These are phyloP conservation scores for Pharnaceum exiguum DNA, from an alignment of 148 eudicot genomes.

Conservation along the genomic window DNA sequence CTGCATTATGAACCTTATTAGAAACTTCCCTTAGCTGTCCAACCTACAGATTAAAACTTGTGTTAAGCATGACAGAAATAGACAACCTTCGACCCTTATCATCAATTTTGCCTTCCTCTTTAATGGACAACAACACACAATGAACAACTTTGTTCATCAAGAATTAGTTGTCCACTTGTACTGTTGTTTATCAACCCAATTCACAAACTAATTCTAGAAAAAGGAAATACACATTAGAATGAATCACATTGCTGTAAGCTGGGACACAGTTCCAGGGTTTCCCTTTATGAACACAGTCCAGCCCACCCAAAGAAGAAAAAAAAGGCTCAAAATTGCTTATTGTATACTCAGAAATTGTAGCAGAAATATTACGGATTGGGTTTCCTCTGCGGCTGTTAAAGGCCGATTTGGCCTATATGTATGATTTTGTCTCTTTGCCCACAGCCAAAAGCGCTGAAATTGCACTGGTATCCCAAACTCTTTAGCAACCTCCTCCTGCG, in stretches of 20 bases:
- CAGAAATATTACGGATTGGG: conserved; percentile 53
- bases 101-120: no score
- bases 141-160: no score
- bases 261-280: no score
- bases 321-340: not conserved
- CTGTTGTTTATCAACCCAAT: no score
- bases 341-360: not conserved
- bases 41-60: conserved; percentile 35
- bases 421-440: conserved; percentile 95
- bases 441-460: conserved; percentile 81
- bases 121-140: no score
- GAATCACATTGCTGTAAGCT: no score
- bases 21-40: conserved; percentile 82
- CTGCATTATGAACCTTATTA: conserved; percentile 69
- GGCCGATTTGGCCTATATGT: conserved; percentile 89
- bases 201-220: no score
- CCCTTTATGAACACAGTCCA: no score
- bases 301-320: no score
- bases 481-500: conserved; percentile 89
- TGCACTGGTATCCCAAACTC: conserved; percentile 83
- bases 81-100: not conserved
- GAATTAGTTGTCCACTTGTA: no score
- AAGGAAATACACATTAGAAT: no score
- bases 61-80: not conserved
- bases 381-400: conserved; percentile 61